Evolutionary conservation across 257 asterid genomes (phyloP), one percentile per base, ranked within the genome.

Genomic region (Penstemon eatonii): DNA sequence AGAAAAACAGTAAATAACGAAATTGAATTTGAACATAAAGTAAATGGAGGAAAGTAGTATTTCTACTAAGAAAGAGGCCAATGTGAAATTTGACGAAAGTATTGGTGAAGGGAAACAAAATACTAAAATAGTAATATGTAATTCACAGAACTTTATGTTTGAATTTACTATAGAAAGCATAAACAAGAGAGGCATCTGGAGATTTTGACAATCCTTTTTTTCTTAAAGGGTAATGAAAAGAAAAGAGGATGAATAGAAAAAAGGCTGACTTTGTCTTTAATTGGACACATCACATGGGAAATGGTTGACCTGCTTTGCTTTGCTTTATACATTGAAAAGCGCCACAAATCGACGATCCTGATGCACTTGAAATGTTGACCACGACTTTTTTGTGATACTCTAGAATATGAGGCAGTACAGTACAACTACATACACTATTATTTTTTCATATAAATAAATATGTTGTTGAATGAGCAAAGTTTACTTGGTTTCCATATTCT

Each of bases 271-370:
- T 43, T 71, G 79, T 74, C 75, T 65, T 43, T 70, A 77, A 52
- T 38, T 57, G 66, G 76, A 77, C 78, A 66, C 62, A 55, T 69
- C 78, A 78, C 77, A 76, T 81, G 86, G 79, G 80, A 78, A 70
- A 73, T 75, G 81, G 86, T 82, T 78, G 86, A 78, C 86, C 82
- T 67, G 66, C 77, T 72, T 72, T 67, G 66, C 77, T 72, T 72
- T 67, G 41, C 33, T 25, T 25, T 25, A 25, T 25, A 25, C 33
- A 25, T 25, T 25, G 33, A 25, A 25, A 25, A 25, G 33, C 1
- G 2, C 2, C 2, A 25, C 33, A 25, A 25, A 80, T 78, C 71
- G 40, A 82, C 82, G 84, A 74, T 13, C 6, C 0, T 15, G 80
- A 78, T 78, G 65, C 49, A 13, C 56, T 45, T 42, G 13, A 33